Base-by-base conservation (phyloP, 1,284 basidiomycete genomes). In the Takashimella tepidaria region DNA sequence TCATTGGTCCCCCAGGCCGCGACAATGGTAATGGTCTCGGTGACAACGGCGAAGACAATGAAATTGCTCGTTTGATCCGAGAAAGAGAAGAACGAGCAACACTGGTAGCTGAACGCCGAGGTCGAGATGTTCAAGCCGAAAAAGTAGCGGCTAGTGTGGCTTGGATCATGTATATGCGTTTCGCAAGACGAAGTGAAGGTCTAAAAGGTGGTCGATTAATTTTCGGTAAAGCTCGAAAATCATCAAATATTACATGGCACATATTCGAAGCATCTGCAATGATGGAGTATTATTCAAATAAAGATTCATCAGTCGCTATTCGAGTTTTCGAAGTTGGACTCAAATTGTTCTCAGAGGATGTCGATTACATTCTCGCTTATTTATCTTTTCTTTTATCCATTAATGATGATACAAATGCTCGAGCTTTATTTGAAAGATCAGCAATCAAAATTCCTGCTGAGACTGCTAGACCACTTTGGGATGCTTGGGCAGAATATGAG, bases 361-460 rank as follows among this genome's bases (percentile, higher is more conserved):
- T 87, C 21, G 86, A 89, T 52, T 97, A 87, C 63, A 89, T 96
- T 10, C 77, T 90, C 54, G 83, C 87, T 51, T 97, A 98, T 76
- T 83, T 99, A 41, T 84, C 87, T 26, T 98, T 96, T 80, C 79
- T 98, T 60, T 88, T 98, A 61, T 87, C 86, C 19, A 84, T 96
- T 76, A 98, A 98, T 70, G 95, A 98, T 74, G 88, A 93, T 66
- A 91, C 87, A 69, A 97, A 98, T 77, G 95, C 93, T 0, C 85
- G 95, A 44, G 93, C 95, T 0, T 78, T 98, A 23, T 98, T 99
- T 69, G 95, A 98, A 73, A 84, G 89, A 43, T 79, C 81, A 5
- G 86, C 82, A 1, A 52, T 71, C 43, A 78, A 76, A 11, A 92
- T 98, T 69, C 72, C 87, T 1, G 79, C 91, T 4, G 88, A 90